These are phyloP conservation scores for Rhododendron ovatum DNA, from an alignment of 148 eudicot genomes.

Conservation along the genomic window DNA sequence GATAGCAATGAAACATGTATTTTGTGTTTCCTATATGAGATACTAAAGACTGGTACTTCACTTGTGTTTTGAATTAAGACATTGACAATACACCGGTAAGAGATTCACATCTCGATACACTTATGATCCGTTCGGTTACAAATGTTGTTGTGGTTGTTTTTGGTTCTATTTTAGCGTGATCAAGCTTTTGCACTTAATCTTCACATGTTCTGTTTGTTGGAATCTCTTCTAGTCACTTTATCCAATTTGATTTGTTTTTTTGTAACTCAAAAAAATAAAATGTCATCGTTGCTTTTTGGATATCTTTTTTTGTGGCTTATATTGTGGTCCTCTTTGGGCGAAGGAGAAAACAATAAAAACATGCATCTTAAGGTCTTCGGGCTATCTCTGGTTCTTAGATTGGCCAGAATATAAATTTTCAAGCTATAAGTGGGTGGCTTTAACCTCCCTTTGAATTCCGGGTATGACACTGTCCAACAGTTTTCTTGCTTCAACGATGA, in stretches of 20 bases:
- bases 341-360: not conserved
- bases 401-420: not conserved
- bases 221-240: not conserved
- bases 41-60: not conserved
- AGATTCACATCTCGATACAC: not conserved
- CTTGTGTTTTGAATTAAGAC: slow-evolving; percentile 5
- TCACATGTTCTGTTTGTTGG: not conserved
- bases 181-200: not conserved
- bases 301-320: not conserved
- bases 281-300: not conserved
- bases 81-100: not conserved
- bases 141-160: not conserved
- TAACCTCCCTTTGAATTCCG: not conserved
- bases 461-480: not conserved
- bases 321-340: no score
- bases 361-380: not conserved
- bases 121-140: not conserved
- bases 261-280: no score
- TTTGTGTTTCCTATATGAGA: not conserved
- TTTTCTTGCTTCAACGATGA: not conserved
- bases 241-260: no score
- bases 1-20: not conserved
- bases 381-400: not conserved
- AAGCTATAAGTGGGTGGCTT: not conserved
- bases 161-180: not conserved